Percentiles rank a stretch among this genome's conserved stretches.
Evolutionary conservation across 2,329 filamentous ascomycete genomes (phyloP).

Genomic region (Zymoseptoria ardabiliae): DNA sequence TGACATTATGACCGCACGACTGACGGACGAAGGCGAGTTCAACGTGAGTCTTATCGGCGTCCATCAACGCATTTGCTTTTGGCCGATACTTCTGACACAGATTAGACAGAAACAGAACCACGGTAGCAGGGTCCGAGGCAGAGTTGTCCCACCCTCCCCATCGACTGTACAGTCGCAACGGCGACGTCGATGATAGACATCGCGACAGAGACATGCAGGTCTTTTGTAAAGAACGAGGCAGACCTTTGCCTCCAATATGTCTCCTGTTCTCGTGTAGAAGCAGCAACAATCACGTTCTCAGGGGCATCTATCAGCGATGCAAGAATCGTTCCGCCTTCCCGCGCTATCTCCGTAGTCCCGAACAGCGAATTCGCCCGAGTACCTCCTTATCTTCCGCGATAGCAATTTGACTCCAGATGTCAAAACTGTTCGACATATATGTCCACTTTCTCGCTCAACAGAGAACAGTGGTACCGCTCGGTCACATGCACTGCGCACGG

Average conservation of each 20-base stretch:
- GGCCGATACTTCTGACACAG: not conserved
- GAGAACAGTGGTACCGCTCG: not conserved
- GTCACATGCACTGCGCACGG: not conserved
- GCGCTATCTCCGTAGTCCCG: not conserved
- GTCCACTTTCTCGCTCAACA: not conserved
- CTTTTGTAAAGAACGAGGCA: not conserved
- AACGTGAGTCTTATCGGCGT: not conserved
- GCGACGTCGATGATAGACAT: not conserved
- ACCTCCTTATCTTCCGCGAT: not conserved
- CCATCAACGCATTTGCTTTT: not conserved
- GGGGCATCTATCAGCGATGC: not conserved
- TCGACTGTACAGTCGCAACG: not conserved
- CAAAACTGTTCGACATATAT: not conserved
- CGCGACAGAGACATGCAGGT: not conserved
- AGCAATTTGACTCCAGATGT: not conserved
- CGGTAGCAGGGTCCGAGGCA: not conserved
- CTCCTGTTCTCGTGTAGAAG: not conserved
- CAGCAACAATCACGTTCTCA: not conserved
- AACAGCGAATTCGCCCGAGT: not conserved
- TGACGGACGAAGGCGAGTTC: not conserved
- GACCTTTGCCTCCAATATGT: not conserved
- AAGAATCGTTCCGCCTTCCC: not conserved
- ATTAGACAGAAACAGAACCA: not conserved
- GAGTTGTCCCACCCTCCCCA: not conserved
- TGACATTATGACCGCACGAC: not conserved